A percentile compares a stretch with the other conserved stretches of the same genome.
phyloP scores from a whole-genome alignment of 2,329 filamentous ascomycete genomes.

The Chaetomiaceae sp. region DNA sequence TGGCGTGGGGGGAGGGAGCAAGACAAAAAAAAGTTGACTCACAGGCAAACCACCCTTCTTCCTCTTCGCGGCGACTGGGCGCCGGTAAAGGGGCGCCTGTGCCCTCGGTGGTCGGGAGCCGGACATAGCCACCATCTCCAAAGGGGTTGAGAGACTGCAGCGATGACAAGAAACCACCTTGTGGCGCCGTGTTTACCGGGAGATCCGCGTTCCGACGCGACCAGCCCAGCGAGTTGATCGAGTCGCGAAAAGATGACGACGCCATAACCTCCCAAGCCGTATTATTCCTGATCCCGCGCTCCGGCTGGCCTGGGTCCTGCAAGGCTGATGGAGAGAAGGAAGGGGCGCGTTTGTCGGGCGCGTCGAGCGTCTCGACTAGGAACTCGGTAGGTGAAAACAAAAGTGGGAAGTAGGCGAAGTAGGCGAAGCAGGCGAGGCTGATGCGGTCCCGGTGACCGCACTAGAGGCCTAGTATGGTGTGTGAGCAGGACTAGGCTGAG shows the following conservation, averaged over 20 bases:
- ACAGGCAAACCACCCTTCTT: conserved; percentile 94
- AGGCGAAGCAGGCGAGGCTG: conserved; percentile 8
- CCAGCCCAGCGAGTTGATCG: conserved; percentile 93
- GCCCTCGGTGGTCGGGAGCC: conserved; percentile 78
- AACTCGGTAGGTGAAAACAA: not conserved
- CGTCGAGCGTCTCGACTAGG: not conserved
- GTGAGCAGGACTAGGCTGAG: conserved; percentile 6
- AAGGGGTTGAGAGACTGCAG: conserved; percentile 88
- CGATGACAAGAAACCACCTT: conserved; percentile 71
- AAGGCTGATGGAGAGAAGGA: not conserved
- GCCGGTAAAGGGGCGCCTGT: conserved; percentile 83
- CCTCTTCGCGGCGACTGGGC: conserved; percentile 80
- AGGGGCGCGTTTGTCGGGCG: not conserved
- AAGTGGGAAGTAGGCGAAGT: too few species aligned
- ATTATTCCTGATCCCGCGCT: not conserved
- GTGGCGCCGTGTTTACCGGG: conserved; percentile 67
- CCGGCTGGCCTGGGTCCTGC: not conserved
- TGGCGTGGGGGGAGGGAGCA: not conserved
- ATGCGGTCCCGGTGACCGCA: conserved; percentile 15
- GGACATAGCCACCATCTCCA: conserved; percentile 78
- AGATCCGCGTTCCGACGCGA: conserved; percentile 75
- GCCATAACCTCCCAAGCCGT: conserved; percentile 55
- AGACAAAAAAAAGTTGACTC: conserved; percentile 47
- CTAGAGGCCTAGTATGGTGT: conserved; percentile 1
- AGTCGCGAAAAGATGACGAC: conserved; percentile 84